phyloP scores from a whole-genome alignment of 148 eudicot genomes.

The Camellia sinensis region DNA sequence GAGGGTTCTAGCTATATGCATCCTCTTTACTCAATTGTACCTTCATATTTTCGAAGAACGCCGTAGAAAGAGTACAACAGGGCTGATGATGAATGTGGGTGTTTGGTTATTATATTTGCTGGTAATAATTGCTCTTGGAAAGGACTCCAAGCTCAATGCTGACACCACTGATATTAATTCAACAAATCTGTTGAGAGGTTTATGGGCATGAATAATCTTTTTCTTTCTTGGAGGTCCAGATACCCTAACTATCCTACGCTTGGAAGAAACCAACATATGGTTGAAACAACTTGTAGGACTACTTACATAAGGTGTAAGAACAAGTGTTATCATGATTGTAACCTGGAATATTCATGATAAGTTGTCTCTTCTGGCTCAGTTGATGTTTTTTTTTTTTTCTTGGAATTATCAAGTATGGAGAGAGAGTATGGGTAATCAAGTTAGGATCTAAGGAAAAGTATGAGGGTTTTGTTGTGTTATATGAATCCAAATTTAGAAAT shows the following conservation, averaged over 20 bases:
- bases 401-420: constrained; percentile 7
- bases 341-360: not conserved
- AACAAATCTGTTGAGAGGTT: not conserved
- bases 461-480: not conserved
- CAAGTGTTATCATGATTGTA: not conserved
- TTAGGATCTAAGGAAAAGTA: not conserved
- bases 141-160: constrained; percentile 8
- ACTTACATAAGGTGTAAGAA: not conserved
- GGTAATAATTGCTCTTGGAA: constrained; percentile 11
- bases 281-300: not conserved
- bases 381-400: not conserved
- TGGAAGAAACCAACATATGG: constrained; percentile 9
- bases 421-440: not conserved
- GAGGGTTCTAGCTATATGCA: not conserved
- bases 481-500: not conserved
- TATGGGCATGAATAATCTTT: constrained; percentile 8
- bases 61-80: not conserved
- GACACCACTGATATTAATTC: too few species aligned
- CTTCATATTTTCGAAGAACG: not conserved
- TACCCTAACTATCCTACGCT: not conserved
- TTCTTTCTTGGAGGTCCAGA: constrained; percentile 11
- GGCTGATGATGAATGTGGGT: not conserved
- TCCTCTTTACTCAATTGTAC: constrained; percentile 1
- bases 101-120: constrained; percentile 5
- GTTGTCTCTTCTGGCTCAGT: not conserved